These are phyloP conservation scores for Salmacisia buchloeana DNA, from an alignment of 1,284 basidiomycete species.

Conservation along the genomic window DNA sequence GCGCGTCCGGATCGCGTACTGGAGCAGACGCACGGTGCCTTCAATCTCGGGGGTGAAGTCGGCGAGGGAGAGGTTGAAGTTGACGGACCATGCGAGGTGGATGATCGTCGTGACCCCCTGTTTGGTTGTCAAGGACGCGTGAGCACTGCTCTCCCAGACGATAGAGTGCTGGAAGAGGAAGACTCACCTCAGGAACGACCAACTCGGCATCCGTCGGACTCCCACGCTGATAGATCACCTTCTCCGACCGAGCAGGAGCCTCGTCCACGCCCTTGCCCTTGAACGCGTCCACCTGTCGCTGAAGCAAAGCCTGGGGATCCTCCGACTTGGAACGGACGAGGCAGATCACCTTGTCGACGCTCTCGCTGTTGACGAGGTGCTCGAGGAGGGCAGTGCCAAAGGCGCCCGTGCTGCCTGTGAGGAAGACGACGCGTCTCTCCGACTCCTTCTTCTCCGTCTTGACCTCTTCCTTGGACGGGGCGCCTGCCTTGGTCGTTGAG, in stretches of 20 bases:
- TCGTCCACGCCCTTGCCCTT: neutral
- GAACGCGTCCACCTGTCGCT: neutral
- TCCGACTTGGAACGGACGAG: neutral
- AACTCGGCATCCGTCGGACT: neutral
- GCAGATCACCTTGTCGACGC: neutral
- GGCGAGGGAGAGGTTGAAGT: conserved; percentile 1
- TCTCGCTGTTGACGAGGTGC: neutral
- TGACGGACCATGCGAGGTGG: neutral
- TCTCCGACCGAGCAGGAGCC: neutral
- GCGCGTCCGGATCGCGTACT: neutral
- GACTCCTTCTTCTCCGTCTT: neutral
- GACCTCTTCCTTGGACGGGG: no score
- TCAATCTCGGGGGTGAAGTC: neutral
- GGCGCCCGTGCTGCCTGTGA: conserved; percentile 1
- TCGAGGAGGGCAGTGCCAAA: neutral
- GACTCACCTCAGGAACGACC: neutral
- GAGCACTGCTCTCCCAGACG: no score
- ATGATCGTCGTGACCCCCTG: conserved; percentile 1
- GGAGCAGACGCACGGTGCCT: neutral
- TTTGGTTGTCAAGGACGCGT: neutral
- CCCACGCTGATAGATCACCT: neutral
- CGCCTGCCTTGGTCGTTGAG: neutral
- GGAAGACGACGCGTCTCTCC: neutral
- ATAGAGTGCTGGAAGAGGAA: no score
- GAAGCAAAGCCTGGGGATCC: neutral